Percentiles rank a stretch among this genome's conserved stretches.
phyloP scores from a whole-genome alignment of 2,329 filamentous ascomycete species.

The Pseudocercospora cruenta region DNA sequence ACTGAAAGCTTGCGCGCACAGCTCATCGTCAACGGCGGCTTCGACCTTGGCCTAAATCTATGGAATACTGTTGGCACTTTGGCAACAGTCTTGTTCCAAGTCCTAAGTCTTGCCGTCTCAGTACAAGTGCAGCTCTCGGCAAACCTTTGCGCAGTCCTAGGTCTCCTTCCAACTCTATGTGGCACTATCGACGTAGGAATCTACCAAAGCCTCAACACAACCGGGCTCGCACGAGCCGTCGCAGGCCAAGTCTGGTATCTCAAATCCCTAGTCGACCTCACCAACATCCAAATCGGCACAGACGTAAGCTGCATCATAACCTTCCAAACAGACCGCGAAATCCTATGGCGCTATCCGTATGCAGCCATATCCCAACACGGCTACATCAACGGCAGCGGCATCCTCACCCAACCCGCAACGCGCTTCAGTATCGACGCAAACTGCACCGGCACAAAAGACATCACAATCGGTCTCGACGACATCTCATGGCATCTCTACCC shows the following conservation, averaged over 20 bases:
- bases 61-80: not conserved
- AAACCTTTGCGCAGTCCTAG: not conserved
- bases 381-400: not conserved
- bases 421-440: not conserved
- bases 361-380: not conserved
- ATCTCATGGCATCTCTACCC: not conserved
- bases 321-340: not conserved
- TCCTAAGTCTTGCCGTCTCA: not conserved
- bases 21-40: not conserved
- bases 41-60: not conserved
- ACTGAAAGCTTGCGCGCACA: not conserved
- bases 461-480: not conserved
- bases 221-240: not conserved
- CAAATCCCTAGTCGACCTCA: not conserved
- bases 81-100: not conserved
- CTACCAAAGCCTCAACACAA: not conserved
- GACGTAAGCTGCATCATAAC: conserved; percentile 5
- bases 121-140: not conserved
- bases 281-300: not conserved
- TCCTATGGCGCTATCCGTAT: not conserved
- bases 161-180: not conserved
- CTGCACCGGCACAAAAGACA: not conserved
- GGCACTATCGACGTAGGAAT: not conserved
- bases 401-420: not conserved
- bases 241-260: not conserved